Evolutionary conservation across 2,329 filamentous ascomycete genomes (phyloP), one percentile per base, ranked within the genome.

Genomic region (Ceratocystis huliohia): DNA sequence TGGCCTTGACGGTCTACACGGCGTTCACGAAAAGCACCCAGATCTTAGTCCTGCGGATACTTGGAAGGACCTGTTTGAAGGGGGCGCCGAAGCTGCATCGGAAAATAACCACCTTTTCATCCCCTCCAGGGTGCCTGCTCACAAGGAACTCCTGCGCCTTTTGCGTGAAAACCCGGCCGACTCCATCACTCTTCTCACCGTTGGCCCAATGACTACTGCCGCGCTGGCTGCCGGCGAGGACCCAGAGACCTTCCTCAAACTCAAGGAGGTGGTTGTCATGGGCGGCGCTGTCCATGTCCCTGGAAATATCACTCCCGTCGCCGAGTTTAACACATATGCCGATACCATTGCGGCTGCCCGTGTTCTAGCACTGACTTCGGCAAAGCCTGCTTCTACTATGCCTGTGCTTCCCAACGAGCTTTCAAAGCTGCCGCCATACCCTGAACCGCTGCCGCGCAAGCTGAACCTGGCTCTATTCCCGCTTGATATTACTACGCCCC

Each of bases 271-370:
- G 2, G 87, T 96, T 3, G 89, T 96, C 61, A 99, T 99, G 94
- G 94, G 93, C 68, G 94, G 94, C 68, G 87, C 89, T 28, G 83
- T 99, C 65, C 81, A 88, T 68, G 78, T 85, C 57, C 82, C 86
- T 63, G 94, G 94, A 71, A 99, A 99, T 75, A 85, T 89, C 72
- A 86, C 85, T 59, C 93, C 94, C 1, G 84, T 88, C 13, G 91
- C 89, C 69, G 94, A 99, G 75, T 99, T 99, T 82, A 99, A 99
- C 79, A 88, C 88, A 67, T 96, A 91, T 73, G 92, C 94, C 67
- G 95, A 99, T 74, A 81, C 88, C 22, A 82, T 89, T 50, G 88
- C 89, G 33, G 84, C 88, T 0, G 89, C 89, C 10, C 82, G 88
- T 15, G 82, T 94, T 20, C 92, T 87, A 72, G 88, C 89, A 5